These are phyloP conservation scores for Trichocomaceae sp. DNA, from an alignment of 2,329 filamentous ascomycete genomes.

Conservation along the genomic window DNA sequence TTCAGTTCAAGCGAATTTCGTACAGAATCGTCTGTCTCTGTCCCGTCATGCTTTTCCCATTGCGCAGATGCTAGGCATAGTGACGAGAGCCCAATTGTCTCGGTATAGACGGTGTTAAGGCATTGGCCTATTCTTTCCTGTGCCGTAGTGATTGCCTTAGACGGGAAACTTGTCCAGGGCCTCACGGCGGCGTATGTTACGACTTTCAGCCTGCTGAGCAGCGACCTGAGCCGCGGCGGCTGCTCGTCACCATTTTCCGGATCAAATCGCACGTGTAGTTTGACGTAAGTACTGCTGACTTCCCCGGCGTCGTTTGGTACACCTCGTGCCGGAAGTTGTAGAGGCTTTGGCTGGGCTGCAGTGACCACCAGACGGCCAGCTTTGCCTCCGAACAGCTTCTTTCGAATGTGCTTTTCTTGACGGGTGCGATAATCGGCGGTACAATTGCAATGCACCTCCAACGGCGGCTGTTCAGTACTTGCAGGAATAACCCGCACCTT, in stretches of 20 bases:
- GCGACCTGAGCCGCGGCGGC: constrained; percentile 49
- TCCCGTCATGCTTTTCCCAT: constrained; percentile 46
- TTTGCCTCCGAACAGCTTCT: constrained; percentile 53
- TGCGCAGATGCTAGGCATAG: constrained; percentile 52
- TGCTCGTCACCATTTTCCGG: constrained; percentile 42
- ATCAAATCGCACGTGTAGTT: constrained; percentile 55
- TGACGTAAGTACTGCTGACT: constrained; percentile 45
- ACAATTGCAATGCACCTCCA: constrained; percentile 41
- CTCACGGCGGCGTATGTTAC: constrained; percentile 51
- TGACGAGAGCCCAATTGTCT: constrained; percentile 48
- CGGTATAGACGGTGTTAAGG: constrained; percentile 48
- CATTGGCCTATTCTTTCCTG: constrained; percentile 34
- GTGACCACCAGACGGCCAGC: constrained; percentile 53
- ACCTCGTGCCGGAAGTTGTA: constrained; percentile 43
- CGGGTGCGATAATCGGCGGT: constrained; percentile 47
- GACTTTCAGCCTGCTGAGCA: constrained; percentile 52
- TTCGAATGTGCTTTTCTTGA: constrained; percentile 54
- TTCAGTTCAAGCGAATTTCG: constrained; percentile 25
- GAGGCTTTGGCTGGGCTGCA: constrained; percentile 51
- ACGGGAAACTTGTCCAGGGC: constrained; percentile 47
- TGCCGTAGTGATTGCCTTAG: constrained; percentile 19
- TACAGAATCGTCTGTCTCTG: constrained; percentile 22
- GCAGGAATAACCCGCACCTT: constrained; percentile 56
- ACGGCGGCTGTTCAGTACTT: constrained; percentile 54
- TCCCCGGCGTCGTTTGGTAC: constrained; percentile 19